Evolutionary conservation across 768 basidiomycete genomes (phyloP), one percentile per base, ranked within the genome.

Genomic region (Fibroporia radiculosa): DNA sequence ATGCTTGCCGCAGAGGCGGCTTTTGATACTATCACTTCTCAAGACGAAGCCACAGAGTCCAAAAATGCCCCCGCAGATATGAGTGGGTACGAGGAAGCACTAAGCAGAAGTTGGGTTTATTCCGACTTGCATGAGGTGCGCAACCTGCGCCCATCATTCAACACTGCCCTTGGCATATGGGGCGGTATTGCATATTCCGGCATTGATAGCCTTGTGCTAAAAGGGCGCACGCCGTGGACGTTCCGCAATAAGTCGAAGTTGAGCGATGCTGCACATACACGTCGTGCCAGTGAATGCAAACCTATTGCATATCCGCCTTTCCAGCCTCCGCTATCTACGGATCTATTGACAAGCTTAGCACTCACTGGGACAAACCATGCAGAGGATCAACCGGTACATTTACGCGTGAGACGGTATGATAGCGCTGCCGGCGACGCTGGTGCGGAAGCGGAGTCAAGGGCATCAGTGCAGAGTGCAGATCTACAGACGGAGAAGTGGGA

Each of bases 1-100:
- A 97, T 97, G 85, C 72, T 98, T 16, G 95, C 93, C 23, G 95
- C 91, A 1, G 93, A 99, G 61, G 74, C 87, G 0, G 89, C 89
- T 0, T 92, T 72, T 53, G 72, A 80, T 4, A 75, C 75, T 3
- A 65, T 95, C 40, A 63, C 67, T 6, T 44, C 63, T 10, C 48
- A 48, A 18, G 57, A 56, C 19, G 53, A 56, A 18, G 54, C 53
- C 19, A 48, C 47, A 5, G 42, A 47, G 7, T 42, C 24, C 12
- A 54, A 45, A 18, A 49, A 35, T 7, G 42, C 44, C 19, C 55
- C 73, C 0, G 66, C 71, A 1, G 80, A 90, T 59, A 76, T 97
- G 78, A 76, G 80, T 20, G 52, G 63, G 11, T 97, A 97, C 63
- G 80, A 91, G 49, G 56, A 58, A 1, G 71, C 76, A 0, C 71